Evolutionary conservation across 257 asterid genomes (phyloP), one percentile per base, ranked within the genome.

Genomic region (Cynanchum wilfordii): DNA sequence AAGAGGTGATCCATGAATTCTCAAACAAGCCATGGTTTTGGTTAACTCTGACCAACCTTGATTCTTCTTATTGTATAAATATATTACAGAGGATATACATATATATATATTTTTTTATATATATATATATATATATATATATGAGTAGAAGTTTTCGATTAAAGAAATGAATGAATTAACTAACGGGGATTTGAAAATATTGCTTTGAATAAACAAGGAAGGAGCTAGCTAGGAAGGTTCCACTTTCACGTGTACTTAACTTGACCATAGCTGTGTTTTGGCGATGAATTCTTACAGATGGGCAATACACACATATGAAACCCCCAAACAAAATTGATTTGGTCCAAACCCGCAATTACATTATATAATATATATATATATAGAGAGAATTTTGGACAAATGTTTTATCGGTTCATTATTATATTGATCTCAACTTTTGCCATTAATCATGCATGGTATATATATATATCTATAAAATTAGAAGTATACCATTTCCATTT

Each of bases 11-110:
- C 22, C 27, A 72, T 20, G 36, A 25, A 77, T 36, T 45, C 59
- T 42, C 19, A 77, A 77, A 72, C 49, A 66, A 33, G 77, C 73
- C 80, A 77, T 77, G 49, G 12, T 55, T 40, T 42, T 40, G 66
- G 11, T 38, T 47, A 49, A 16, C 22, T 13, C 33, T 16, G 55
- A 13, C n/a, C 55, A 20, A 13, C n/a, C 55, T 50, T 63, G 0
- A 4, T 60, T 3, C 38, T 33, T 33, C 38, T 33, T 33, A 33
- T 0, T 0, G 3, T 33, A 30, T 30, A 30, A n/a, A n/a, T 30
- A 30, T 30, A 30, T 30, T 30, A 30, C 36, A 30, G 36, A 30
- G 1, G 36, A 30, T 30, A 30, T 30, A 30, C 3, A 33, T n/a
- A 10, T 10, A 4, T 7, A 15, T 24, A 36, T 2, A 65, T n/a